phyloP scores from a whole-genome alignment of 495 filamentous ascomycete species.

The Delitschia confertaspora region DNA sequence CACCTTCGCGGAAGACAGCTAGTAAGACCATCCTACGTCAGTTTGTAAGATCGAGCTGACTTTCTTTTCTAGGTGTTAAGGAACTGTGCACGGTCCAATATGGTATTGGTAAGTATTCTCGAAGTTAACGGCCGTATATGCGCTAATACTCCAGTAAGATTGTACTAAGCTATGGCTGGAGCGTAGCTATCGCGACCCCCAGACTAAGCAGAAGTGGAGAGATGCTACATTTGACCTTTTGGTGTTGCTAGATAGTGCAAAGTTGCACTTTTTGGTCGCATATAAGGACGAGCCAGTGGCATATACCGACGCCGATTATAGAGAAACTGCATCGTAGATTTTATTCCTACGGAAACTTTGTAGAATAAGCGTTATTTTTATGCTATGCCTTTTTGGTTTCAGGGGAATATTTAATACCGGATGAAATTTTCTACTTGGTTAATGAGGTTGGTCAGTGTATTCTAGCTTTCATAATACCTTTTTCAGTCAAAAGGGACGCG shows the following conservation, averaged over 20 bases:
- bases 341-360: no score
- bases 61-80: slow-evolving; percentile 3
- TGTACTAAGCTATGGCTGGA: not conserved
- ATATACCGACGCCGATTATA: slow-evolving; percentile 6
- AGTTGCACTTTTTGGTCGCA: not conserved
- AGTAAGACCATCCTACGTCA: not conserved
- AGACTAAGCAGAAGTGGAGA: slow-evolving; percentile 2
- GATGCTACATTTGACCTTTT: slow-evolving; percentile 7
- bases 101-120: no score
- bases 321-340: no score
- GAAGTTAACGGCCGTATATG: no score
- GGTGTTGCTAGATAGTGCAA: slow-evolving; percentile 2
- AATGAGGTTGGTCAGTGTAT: no score
- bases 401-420: no score
- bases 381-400: no score
- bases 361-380: no score
- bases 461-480: no score
- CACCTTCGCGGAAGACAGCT: not conserved
- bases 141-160: no score
- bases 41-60: not conserved
- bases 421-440: no score
- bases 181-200: not conserved
- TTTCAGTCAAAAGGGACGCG: no score
- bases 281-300: slow-evolving; percentile 1
- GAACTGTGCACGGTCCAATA: slow-evolving; percentile 3